These are phyloP conservation scores for Hypoxylon sp. DNA, from an alignment of 2,329 filamentous ascomycete genomes.

Conservation along the genomic window DNA sequence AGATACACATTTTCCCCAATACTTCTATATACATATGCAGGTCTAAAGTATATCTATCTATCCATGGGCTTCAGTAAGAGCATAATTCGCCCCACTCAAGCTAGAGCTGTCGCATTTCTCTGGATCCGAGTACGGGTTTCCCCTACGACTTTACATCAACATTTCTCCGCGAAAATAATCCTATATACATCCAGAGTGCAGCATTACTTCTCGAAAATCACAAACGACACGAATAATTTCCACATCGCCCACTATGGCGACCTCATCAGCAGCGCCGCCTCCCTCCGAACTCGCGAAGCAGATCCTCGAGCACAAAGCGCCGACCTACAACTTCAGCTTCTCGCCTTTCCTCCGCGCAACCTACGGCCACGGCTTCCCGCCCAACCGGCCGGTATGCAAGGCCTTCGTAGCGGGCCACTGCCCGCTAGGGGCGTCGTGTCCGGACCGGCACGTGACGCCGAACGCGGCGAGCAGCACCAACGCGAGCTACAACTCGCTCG, in stretches of 20 bases:
- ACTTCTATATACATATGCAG: background rate
- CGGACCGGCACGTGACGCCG: slow-evolving; percentile 79
- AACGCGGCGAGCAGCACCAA: slow-evolving; percentile 54
- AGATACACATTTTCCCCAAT: background rate
- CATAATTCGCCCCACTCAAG: slow-evolving; percentile 33
- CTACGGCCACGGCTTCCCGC: slow-evolving; percentile 86
- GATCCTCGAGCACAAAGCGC: slow-evolving; percentile 71
- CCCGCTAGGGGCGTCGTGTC: slow-evolving; percentile 85
- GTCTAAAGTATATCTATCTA: slow-evolving; percentile 6
- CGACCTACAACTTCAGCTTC: slow-evolving; percentile 83
- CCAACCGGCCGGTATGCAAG: slow-evolving; percentile 85
- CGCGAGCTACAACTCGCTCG: slow-evolving; percentile 81
- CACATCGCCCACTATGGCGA: slow-evolving; percentile 48
- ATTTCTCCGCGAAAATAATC: background rate
- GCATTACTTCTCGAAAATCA: background rate
- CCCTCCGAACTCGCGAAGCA: slow-evolving; percentile 57
- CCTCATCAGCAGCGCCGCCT: slow-evolving; percentile 49
- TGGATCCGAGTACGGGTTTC: background rate
- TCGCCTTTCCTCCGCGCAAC: slow-evolving; percentile 86
- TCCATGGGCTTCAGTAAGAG: no score
- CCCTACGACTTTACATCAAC: background rate
- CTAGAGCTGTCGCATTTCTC: slow-evolving; percentile 24
- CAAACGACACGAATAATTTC: background rate
- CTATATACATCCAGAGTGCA: background rate
- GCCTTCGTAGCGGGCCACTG: slow-evolving; percentile 90